These are phyloP conservation scores for Boletus tomentosulus DNA, from an alignment of 768 basidiomycete species.

Conservation along the genomic window DNA sequence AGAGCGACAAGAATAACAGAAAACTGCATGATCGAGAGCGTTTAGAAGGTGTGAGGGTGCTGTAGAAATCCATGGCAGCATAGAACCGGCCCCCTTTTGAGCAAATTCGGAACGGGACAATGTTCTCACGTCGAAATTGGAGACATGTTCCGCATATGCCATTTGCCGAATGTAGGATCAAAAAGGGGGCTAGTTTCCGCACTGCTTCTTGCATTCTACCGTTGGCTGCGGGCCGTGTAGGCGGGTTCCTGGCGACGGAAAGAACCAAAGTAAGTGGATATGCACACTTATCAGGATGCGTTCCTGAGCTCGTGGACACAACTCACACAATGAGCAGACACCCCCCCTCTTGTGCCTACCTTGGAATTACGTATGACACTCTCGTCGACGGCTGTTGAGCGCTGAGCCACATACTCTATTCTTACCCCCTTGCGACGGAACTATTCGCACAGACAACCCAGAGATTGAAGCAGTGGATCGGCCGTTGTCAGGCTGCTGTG, in stretches of 20 bases:
- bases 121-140: background rate
- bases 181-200: background rate
- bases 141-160: background rate
- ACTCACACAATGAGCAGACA: background rate
- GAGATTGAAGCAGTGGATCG: background rate
- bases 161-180: background rate
- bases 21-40: slow-evolving; percentile 7
- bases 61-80: background rate
- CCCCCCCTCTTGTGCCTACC: background rate
- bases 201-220: background rate
- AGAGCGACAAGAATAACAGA: background rate
- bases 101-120: background rate
- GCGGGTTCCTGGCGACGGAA: background rate
- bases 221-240: background rate
- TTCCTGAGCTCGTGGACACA: background rate
- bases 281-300: background rate
- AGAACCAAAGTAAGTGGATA: background rate
- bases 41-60: background rate
- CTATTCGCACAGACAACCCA: background rate
- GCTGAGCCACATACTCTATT: background rate
- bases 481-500: background rate
- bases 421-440: background rate
- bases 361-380: background rate
- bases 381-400: background rate
- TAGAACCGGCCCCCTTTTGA: background rate